These are phyloP conservation scores for Vachellia pachyceras DNA, from an alignment of 306 rosid species.

Conservation along the genomic window DNA sequence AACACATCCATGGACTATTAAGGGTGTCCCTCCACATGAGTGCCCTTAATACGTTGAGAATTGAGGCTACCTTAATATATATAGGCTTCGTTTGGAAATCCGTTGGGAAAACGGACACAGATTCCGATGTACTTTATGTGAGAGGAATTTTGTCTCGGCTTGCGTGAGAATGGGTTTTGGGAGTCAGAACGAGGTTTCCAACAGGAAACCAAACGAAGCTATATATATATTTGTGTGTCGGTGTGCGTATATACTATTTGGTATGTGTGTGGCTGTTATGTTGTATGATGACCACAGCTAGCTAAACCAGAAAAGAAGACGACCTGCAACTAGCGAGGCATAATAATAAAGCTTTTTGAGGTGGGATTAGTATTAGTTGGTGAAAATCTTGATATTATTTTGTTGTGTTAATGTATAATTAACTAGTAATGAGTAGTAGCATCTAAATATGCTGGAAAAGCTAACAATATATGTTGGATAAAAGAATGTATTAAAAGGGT, in stretches of 20 bases:
- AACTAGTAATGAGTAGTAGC: too few species aligned
- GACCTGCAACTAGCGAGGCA: not conserved
- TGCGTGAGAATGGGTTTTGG: too few species aligned
- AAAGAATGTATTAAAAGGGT: too few species aligned
- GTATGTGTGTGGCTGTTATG: not conserved
- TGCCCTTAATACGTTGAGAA: not conserved
- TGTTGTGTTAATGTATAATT: too few species aligned
- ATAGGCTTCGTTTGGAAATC: too few species aligned
- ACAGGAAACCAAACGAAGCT: too few species aligned
- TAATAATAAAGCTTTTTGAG: not conserved
- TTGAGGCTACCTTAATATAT: not conserved
- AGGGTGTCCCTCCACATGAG: not conserved
- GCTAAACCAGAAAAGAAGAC: not conserved
- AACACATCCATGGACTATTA: constrained; percentile 45
- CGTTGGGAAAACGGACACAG: too few species aligned
- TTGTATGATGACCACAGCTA: not conserved
- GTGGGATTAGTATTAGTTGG: not conserved
- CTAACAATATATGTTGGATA: too few species aligned
- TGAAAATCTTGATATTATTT: not conserved
- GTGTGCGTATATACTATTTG: not conserved
- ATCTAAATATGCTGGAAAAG: too few species aligned
- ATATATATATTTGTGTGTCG: not conserved
- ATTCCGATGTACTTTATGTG: too few species aligned
- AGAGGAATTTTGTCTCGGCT: too few species aligned
- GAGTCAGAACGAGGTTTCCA: too few species aligned